Base-by-base conservation (phyloP, 768 basidiomycete species). In the Kwoniella dejecticola region DNA sequence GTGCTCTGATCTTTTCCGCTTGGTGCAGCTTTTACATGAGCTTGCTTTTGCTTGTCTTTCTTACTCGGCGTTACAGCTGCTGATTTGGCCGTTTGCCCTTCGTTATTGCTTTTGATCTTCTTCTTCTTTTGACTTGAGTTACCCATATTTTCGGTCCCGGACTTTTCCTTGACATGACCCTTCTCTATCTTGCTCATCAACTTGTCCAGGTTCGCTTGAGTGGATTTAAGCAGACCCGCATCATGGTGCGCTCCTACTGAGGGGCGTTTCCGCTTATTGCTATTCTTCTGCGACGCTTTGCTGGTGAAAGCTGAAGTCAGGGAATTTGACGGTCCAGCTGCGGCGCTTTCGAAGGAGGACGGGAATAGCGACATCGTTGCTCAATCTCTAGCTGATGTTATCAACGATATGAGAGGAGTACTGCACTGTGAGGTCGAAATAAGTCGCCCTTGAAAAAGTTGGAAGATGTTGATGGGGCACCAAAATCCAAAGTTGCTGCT, bases 151-250 rank as follows among this genome's bases (percentile, higher is more conserved):
- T 68, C 66, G 27, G 52, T 56, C 1, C 66, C 69, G 7, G 27
- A 36, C 13, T 64, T 66, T 40, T 63, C 60, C 52, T 61, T 63
- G 0, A 66, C 30, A 31, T 63, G 53, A 36, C 67, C 72, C 38
- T 56, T 68, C 23, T 73, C 75, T 13, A 74, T 60, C 52, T 66
- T 66, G 26, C 60, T 75, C 69, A 78, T 77, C 42, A 78, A 44
- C 38, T 69, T 74, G 44, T 77, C 75, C 15, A 78, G 54, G 48
- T 78, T 78, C 24, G 62, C 52, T 49, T 77, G 70, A 23, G 70
- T 69, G 4, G 52, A 46, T 33, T 60, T 59, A 23, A 73, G 48
- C 31, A 53, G 52, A 29, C 19, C 24, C 30, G 8, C 48, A 26
- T 66, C 63, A 53, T 69, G 46, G 15, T 65, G 45, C 0, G 47